Conservation (phyloP, 1,139 yeast species). For the Geotrichum aggregatum region DNA sequence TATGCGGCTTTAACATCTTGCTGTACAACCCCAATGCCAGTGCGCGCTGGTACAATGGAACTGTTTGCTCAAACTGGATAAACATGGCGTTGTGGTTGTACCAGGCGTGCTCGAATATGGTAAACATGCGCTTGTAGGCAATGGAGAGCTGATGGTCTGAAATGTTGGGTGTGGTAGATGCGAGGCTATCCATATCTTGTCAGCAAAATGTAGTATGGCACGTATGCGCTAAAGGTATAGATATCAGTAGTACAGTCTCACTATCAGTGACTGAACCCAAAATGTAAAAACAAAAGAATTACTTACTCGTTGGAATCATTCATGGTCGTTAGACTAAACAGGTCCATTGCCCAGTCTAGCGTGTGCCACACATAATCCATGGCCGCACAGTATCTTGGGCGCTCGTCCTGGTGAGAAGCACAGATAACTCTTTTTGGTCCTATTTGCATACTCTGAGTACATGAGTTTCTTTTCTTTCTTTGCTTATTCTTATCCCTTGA, state of each 20-base stretch:
- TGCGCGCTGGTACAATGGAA: constrained; percentile 14
- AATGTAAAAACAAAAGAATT: too few relatives aligned
- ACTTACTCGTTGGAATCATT: neutral
- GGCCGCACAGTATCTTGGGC: constrained; percentile 14
- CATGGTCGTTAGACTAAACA: constrained; percentile 5
- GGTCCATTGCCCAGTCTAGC: constrained; percentile 15
- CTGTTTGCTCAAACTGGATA: constrained; percentile 10
- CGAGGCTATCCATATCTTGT: too few relatives aligned
- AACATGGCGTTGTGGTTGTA: constrained; percentile 17
- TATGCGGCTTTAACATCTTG: constrained; percentile 8
- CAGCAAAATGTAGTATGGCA: too few relatives aligned
- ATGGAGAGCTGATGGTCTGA: constrained; percentile 11
- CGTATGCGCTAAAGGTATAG: too few relatives aligned
- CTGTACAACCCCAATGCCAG: constrained; percentile 14
- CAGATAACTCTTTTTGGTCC: neutral
- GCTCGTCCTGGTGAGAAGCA: constrained; percentile 6
- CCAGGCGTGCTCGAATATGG: constrained; percentile 23
- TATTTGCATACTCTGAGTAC: neutral
- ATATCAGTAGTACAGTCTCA: too few relatives aligned
- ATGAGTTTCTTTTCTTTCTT: too few relatives aligned
- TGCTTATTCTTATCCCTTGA: too few relatives aligned
- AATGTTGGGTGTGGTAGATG: neutral
- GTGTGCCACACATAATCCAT: constrained; percentile 19
- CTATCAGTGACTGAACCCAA: too few relatives aligned
- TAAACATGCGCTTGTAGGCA: constrained; percentile 17